Conservation (phyloP, 2,329 filamentous ascomycete genomes). For the Acephala macrosclerotiorum region DNA sequence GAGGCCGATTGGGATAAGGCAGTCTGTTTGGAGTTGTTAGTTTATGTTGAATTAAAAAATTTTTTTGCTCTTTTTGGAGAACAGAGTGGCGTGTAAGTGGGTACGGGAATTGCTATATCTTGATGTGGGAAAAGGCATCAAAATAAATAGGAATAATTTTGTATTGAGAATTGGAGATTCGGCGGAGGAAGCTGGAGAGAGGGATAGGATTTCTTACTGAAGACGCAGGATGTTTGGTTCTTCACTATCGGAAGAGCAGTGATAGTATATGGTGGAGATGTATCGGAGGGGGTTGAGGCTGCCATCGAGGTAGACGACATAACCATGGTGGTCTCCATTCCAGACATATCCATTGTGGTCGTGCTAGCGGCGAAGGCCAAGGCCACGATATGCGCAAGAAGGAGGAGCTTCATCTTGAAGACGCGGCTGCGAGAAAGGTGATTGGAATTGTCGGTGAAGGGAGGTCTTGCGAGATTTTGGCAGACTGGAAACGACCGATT, state of each 20-base stretch:
- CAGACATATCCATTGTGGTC: neutral
- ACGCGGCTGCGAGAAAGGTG: too few relatives aligned
- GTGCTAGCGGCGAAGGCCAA: neutral
- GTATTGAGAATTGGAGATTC: too few relatives aligned
- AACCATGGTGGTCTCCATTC: neutral
- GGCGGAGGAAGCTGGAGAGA: neutral
- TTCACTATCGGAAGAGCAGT: conserved; percentile 18
- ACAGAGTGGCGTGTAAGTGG: too few relatives aligned
- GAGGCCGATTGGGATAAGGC: conserved; percentile 19
- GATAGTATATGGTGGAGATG: conserved; percentile 17
- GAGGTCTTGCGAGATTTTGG: too few relatives aligned
- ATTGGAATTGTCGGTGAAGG: too few relatives aligned
- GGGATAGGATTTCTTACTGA: neutral
- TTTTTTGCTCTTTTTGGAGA: too few relatives aligned
- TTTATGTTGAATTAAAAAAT: conserved; percentile 13
- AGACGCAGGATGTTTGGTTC: neutral
- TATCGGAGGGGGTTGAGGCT: neutral
- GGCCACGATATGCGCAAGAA: neutral
- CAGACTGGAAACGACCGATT: too few relatives aligned
- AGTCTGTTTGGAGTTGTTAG: neutral
- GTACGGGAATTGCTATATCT: too few relatives aligned
- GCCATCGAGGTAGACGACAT: neutral
- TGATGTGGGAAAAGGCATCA: too few relatives aligned
- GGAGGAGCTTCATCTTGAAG: neutral
- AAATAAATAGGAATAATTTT: too few relatives aligned